Conservation (phyloP, 768 basidiomycete species). For the Suillus bovinus region DNA sequence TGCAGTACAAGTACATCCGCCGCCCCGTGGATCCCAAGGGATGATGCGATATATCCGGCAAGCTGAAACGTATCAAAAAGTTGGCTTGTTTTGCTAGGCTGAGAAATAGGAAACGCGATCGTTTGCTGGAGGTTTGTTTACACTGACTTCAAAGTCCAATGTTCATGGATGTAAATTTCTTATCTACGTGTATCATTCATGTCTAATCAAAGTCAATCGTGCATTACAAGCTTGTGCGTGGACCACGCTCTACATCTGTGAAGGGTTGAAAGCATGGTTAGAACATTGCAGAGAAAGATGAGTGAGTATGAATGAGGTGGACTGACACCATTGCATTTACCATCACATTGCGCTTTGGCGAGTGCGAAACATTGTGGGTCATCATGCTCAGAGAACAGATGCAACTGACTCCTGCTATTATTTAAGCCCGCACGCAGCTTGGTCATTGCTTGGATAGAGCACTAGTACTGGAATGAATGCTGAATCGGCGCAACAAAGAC, state of each 20-base stretch:
- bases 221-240: background rate
- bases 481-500: too few relatives aligned
- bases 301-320: background rate
- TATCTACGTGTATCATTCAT: background rate
- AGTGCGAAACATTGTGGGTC: background rate
- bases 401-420: background rate
- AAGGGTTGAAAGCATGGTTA: background rate
- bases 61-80: too few relatives aligned
- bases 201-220: background rate
- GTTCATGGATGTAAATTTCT: background rate
- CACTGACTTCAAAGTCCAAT: background rate
- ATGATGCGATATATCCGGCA: too few relatives aligned
- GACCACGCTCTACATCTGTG: background rate
- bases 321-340: background rate
- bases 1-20: background rate
- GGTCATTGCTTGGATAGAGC: too few relatives aligned
- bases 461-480: too few relatives aligned
- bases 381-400: background rate
- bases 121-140: background rate
- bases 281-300: background rate
- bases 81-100: too few relatives aligned
- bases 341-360: background rate
- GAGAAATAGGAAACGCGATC: background rate
- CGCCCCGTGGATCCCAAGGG: background rate
- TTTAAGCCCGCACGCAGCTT: background rate